Conservation (phyloP, 2,329 filamentous ascomycete genomes). For the Sclerotinia sclerotiorum region DNA sequence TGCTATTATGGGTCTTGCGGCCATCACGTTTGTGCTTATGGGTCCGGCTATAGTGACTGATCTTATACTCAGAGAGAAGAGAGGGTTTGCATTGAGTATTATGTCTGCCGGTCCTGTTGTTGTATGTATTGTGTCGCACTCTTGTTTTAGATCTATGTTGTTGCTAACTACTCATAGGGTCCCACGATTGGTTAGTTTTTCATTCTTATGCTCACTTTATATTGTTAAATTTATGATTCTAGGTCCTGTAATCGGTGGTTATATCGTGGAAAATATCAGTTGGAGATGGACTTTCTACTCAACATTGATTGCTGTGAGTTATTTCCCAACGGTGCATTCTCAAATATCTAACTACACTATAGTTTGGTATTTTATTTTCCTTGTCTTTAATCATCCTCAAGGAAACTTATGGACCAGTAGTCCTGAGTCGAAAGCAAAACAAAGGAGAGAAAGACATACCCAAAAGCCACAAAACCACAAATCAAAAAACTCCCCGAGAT, state of each 20-base stretch:
- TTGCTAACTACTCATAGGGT: background rate
- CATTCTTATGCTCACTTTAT: background rate
- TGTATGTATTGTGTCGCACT: background rate
- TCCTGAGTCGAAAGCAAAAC: slow-evolving; percentile 47
- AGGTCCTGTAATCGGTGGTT: slow-evolving; percentile 52
- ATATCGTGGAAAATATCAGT: slow-evolving; percentile 47
- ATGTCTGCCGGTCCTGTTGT: slow-evolving; percentile 3
- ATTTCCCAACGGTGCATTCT: slow-evolving; percentile 41
- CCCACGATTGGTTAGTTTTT: background rate
- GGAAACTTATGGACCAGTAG: slow-evolving; percentile 51
- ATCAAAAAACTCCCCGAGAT: background rate
- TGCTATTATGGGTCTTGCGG: slow-evolving; percentile 8
- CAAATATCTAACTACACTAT: background rate
- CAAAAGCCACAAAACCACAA: background rate
- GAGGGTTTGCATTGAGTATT: background rate
- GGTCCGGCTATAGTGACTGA: slow-evolving; percentile 9
- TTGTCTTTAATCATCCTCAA: slow-evolving; percentile 45
- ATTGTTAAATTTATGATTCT: slow-evolving; percentile 25
- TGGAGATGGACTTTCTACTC: slow-evolving; percentile 57
- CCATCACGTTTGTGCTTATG: slow-evolving; percentile 9
- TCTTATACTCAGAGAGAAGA: background rate
- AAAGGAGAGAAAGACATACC: background rate
- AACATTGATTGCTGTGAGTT: slow-evolving; percentile 46
- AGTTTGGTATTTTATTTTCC: slow-evolving; percentile 26
- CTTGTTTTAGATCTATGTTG: background rate